These are phyloP conservation scores for Excoecaria cochinchinensis DNA, from an alignment of 345 rosid genomes.

Conservation along the genomic window DNA sequence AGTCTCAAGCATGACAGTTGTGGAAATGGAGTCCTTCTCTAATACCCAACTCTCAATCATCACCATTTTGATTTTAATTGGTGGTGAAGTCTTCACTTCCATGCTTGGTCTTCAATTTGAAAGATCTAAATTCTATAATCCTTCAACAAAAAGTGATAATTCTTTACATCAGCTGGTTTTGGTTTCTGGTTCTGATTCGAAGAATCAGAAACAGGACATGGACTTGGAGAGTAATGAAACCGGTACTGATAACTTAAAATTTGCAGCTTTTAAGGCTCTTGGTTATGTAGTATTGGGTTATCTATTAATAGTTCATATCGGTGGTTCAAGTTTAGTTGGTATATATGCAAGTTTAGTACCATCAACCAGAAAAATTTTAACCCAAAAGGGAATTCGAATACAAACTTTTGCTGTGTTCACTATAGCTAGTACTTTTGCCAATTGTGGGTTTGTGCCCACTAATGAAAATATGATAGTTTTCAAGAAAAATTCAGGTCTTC, in stretches of 20 bases:
- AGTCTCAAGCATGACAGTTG: slow-evolving; percentile 65
- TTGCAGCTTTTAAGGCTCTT: background rate
- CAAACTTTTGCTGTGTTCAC: slow-evolving; percentile 19
- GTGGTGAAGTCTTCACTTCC: slow-evolving; percentile 70
- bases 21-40: slow-evolving; percentile 81
- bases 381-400: slow-evolving; percentile 6
- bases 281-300: slow-evolving; percentile 18
- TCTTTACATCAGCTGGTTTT: slow-evolving; percentile 1
- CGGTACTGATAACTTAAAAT: background rate
- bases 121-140: background rate
- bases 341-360: background rate
- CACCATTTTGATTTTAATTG: slow-evolving; percentile 53
- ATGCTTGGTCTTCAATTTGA: slow-evolving; percentile 31
- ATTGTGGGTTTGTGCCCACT: slow-evolving; percentile 26
- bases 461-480: slow-evolving; percentile 36
- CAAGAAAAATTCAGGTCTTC: slow-evolving; percentile 37
- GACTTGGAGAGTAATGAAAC: background rate
- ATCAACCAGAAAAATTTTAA: background rate
- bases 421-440: slow-evolving; percentile 17
- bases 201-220: background rate
- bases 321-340: slow-evolving; percentile 5
- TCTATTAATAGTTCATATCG: background rate
- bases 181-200: background rate
- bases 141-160: background rate
- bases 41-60: slow-evolving; percentile 56